These are phyloP conservation scores for Berkeleyomyces basicola DNA, from an alignment of 2,329 filamentous ascomycete genomes.

Conservation along the genomic window DNA sequence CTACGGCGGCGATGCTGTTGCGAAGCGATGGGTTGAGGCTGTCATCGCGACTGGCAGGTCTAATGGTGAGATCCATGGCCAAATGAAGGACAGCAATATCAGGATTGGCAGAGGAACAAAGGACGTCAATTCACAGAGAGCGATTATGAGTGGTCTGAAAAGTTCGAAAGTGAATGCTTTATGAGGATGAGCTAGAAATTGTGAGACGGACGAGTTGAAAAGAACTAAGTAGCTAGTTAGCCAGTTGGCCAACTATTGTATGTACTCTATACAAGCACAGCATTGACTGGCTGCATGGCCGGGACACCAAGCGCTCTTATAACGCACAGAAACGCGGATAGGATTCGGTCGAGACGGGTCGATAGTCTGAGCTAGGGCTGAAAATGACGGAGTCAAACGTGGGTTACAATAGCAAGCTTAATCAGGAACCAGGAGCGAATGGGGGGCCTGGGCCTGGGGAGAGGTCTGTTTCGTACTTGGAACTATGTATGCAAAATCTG, in stretches of 20 bases:
- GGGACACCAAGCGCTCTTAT: not conserved
- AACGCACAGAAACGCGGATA: not conserved
- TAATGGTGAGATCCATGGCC: slow-evolving; percentile 3
- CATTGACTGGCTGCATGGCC: not conserved
- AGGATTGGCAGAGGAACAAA: not conserved
- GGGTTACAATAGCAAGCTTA: not conserved
- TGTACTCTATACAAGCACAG: not conserved
- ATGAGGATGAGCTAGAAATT: too few species aligned
- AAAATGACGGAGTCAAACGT: not conserved
- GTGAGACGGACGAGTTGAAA: too few species aligned
- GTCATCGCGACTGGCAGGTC: not conserved
- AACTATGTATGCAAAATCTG: too few species aligned
- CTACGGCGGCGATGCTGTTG: slow-evolving; percentile 6
- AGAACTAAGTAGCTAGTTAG: too few species aligned
- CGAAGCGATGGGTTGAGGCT: slow-evolving; percentile 6
- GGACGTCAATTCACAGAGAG: not conserved
- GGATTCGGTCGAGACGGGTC: not conserved
- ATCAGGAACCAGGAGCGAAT: not conserved
- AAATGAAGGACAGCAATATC: not conserved
- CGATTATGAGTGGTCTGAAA: too few species aligned
- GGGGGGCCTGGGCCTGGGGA: not conserved
- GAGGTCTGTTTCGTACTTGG: too few species aligned
- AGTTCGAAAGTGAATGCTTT: too few species aligned
- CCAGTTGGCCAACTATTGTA: too few species aligned
- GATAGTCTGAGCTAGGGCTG: not conserved